Evolutionary conservation across 345 rosid species (phyloP), one percentile per base, ranked within the genome.

Genomic region (Syzygium aqueum): DNA sequence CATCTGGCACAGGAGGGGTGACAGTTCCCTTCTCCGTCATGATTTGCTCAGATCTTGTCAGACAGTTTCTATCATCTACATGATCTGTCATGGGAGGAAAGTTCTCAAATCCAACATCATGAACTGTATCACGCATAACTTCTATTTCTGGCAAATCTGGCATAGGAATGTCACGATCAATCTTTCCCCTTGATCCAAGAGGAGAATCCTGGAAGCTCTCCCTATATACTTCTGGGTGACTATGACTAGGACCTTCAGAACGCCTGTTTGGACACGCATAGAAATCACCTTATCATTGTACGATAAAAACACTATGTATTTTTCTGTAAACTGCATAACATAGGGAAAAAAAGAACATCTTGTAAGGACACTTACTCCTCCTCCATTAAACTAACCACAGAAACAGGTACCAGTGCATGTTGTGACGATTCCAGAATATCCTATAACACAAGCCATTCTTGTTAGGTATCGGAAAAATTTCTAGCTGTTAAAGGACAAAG

Each of bases 141-240:
- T 95, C 99, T 87, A 93, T 85, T 51, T 92, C 94, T 3, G 94
- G 98, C 86, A 89, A 23, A 90, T 82, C 88, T 87, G 85, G 89
- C 56, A 92, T 91, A 85, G 93, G 88, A 89, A 43, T 57, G 23
- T 77, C 88, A 8, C 59, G 85, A 61, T 84, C 87, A 57, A 83
- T 50, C 86, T 49, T 86, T 15, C 83, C 53, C 89, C 57, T 80
- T 77, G 85, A 88, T 85, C 30, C 65, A 46, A 25, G 49, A 73
- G 14, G 80, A 73, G 37, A 33, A 59, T 85, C 86, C 92, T 80
- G 83, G 85, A 85, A 87, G 56, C 25, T 90, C 84, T 84, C 95
- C 97, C 97, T 94, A 89, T 86, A 77, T 59, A 91, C 33, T 28
- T 90, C 77, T 51, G 19, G 49, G 84, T 85, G 30, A 67, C 37